Evolutionary conservation across 2,329 filamentous ascomycete species (phyloP).

Genomic region (Alternaria ethzedia): DNA sequence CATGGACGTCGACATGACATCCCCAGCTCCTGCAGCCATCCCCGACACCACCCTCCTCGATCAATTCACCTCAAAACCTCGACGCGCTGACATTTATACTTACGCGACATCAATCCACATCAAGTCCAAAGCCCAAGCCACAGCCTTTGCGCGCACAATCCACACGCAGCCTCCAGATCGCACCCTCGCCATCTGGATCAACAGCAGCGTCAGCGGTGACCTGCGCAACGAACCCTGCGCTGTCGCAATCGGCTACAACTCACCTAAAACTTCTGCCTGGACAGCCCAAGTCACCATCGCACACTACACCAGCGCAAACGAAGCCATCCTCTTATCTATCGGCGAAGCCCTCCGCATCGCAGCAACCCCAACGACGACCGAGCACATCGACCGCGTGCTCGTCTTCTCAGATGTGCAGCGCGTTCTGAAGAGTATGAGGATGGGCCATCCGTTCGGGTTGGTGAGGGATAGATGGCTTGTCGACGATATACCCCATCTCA

Average conservation of each 20-base stretch:
- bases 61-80: neutral
- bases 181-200: neutral
- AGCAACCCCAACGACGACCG: neutral
- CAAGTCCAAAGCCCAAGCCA: neutral
- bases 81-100: neutral
- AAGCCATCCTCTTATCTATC: neutral
- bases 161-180: neutral
- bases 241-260: neutral
- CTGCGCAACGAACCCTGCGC: neutral
- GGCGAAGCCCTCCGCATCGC: neutral
- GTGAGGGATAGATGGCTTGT: neutral
- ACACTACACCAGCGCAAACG: neutral
- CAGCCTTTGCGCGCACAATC: neutral
- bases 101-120: neutral
- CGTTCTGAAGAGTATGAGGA: neutral
- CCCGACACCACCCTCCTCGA: fast-evolving
- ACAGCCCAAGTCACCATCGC: neutral
- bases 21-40: neutral
- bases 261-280: neutral
- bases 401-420: neutral
- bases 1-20: neutral
- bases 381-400: neutral
- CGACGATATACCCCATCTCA: neutral
- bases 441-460: neutral
- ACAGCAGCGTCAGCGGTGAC: neutral